Conservation (phyloP, 768 basidiomycete genomes). For the Boletus sp. region DNA sequence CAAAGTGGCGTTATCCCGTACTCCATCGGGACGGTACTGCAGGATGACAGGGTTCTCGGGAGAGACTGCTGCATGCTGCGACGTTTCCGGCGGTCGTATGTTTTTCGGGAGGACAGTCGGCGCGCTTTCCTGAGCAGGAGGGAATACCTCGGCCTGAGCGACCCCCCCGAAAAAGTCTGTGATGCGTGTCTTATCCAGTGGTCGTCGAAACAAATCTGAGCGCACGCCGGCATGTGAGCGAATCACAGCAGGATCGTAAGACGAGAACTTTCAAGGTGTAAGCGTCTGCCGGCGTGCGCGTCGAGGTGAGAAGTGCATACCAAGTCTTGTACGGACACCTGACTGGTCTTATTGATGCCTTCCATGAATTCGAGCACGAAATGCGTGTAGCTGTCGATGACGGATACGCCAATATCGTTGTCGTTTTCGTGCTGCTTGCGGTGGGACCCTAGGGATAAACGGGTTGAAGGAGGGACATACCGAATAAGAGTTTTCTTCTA, state of each 20-base stretch:
- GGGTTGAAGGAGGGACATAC: constrained; percentile 41
- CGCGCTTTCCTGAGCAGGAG: constrained; percentile 2
- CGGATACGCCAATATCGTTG: constrained; percentile 89
- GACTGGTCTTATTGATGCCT: constrained; percentile 85
- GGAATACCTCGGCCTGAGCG: constrained; percentile 70
- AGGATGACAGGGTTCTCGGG: not conserved
- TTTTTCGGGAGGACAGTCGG: not conserved
- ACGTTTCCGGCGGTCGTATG: not conserved
- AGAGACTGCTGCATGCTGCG: not conserved
- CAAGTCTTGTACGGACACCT: constrained; percentile 74
- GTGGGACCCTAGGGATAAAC: not conserved
- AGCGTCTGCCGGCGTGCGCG: not conserved
- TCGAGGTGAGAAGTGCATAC: constrained; percentile 42
- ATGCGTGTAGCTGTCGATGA: constrained; percentile 95
- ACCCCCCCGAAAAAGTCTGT: constrained; percentile 92
- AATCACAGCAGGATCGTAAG: constrained; percentile 71
- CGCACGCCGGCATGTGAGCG: constrained; percentile 89
- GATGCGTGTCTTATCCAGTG: constrained; percentile 58
- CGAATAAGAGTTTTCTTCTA: constrained; percentile 92
- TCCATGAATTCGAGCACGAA: constrained; percentile 90
- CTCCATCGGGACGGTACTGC: not conserved
- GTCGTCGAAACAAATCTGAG: constrained; percentile 70
- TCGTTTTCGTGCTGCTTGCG: constrained; percentile 80
- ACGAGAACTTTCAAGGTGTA: constrained; percentile 60
- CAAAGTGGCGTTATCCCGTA: not conserved